Evolutionary conservation across 495 filamentous ascomycete species (phyloP), one percentile per base, ranked within the genome.

Genomic region (Sporormia fimetaria): DNA sequence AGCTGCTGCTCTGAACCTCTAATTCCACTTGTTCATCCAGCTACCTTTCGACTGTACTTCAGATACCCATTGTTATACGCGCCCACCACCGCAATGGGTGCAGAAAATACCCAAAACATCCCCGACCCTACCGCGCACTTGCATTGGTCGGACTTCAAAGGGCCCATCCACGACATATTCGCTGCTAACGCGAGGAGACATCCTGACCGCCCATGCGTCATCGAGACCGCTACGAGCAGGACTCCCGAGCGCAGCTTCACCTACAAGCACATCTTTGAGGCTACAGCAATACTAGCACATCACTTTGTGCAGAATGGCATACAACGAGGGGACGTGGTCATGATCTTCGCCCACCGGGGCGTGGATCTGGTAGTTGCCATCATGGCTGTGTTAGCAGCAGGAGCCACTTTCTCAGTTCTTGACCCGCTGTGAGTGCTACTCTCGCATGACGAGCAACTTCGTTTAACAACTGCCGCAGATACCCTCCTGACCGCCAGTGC

Each of bases 181-280:
- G 62, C 67, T 8, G 63, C 60, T n/a, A 85, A 85, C 50, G 83
- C 82, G 1, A 62, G 73, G 43, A 74, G 65, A 29, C 76, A 88
- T 55, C 87, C 87, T 2, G 79, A 85, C 11, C 69, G 78, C 50
- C 65, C 76, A 17, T 94, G 87, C 51, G 83, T 96, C 7, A 67
- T 85, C 2, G 88, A 95, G 55, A 95, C 90, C 1, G 72, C 71
- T 28, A 76, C 75, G 4, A 68, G 63, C 16, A 70, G 57, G 1
- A 66, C 71, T 1, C 67, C 80, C 3, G 56, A 69, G 32, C 68
- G 87, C 34, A 58, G 67, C 21, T 96, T 94, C 56, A 93, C 80
- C 2, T 98, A 98, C 61, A 62, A 64, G 42, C 84, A 94, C 54
- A 94, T 98, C 45, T 75, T 87, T 56, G 78, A 93, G 60, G 80